phyloP scores from a whole-genome alignment of 2,329 filamentous ascomycete genomes.

The Epichloe sibirici region DNA sequence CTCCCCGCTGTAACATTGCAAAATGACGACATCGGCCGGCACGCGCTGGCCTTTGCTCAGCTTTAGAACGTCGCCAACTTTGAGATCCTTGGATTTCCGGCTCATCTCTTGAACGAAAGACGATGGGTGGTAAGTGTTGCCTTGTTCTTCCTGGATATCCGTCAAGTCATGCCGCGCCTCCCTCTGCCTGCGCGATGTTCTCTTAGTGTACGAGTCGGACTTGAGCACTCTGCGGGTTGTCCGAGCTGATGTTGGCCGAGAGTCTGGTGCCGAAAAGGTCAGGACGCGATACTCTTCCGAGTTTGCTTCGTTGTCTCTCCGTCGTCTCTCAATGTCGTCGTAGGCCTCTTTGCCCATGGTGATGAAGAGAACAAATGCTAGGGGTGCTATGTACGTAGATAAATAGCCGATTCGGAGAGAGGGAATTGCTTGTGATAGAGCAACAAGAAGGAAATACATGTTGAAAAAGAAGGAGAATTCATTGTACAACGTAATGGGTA shows the following conservation, averaged over 20 bases:
- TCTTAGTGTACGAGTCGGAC: conserved; percentile 23
- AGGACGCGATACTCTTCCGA: conserved; percentile 77
- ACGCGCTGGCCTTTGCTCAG: conserved; percentile 85
- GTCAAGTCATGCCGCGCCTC: conserved; percentile 31
- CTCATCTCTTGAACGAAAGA: conserved; percentile 51
- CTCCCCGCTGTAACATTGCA: conserved; percentile 66
- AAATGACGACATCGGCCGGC: conserved; percentile 84
- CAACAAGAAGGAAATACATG: conserved; percentile 95
- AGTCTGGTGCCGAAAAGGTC: conserved; percentile 49
- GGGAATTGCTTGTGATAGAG: conserved; percentile 84
- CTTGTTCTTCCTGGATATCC: conserved; percentile 61
- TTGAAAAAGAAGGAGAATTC: conserved; percentile 99
- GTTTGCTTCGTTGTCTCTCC: conserved; percentile 87
- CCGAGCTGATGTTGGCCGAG: conserved; percentile 26
- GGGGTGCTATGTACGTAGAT: conserved; percentile 82
- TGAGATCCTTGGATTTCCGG: conserved; percentile 78
- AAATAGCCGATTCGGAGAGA: conserved; percentile 86
- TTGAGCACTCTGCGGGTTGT: conserved; percentile 27
- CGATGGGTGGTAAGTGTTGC: conserved; percentile 35
- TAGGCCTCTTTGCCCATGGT: conserved; percentile 92
- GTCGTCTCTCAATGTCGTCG: conserved; percentile 78
- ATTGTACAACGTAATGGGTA: conserved; percentile 91
- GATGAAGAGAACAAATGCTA: conserved; percentile 84
- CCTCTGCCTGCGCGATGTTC: conserved; percentile 19
- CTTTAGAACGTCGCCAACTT: conserved; percentile 91